Evolutionary conservation across 1,139 yeast genomes (phyloP).

Genomic region (Blastobotrys buckinghamii): DNA sequence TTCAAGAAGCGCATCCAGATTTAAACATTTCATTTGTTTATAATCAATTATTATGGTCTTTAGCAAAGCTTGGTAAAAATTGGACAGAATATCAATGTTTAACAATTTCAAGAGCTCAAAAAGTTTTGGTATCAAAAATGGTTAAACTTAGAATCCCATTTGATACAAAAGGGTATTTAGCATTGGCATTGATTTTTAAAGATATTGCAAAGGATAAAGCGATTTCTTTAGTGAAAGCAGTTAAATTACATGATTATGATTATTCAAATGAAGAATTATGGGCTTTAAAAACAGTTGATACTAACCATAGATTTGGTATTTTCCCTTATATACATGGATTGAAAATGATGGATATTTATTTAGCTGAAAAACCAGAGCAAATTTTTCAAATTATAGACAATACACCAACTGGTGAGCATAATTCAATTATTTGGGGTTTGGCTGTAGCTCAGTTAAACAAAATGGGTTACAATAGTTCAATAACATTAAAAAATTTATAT

Average conservation of each 20-base stretch:
- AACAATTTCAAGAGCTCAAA: conserved; percentile 25
- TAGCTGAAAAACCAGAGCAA: conserved; percentile 15
- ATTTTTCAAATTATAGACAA: conserved; percentile 15
- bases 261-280: conserved; percentile 20
- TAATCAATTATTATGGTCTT: conserved; percentile 31
- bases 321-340: conserved; percentile 24
- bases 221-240: conserved; percentile 17
- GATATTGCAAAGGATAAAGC: conserved; percentile 20
- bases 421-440: conserved; percentile 23
- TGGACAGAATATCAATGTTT: conserved; percentile 22
- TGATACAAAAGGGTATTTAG: conserved; percentile 31
- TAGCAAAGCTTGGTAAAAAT: conserved; percentile 26
- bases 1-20: conserved; percentile 15
- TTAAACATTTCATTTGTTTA: conserved; percentile 13
- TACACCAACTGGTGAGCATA: conserved; percentile 14
- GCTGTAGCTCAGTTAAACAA: conserved; percentile 20
- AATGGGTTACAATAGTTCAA: conserved; percentile 16
- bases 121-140: conserved; percentile 23
- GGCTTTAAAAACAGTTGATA: conserved; percentile 13
- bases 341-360: conserved; percentile 17
- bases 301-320: conserved; percentile 15
- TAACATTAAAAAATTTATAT: conserved; percentile 21
- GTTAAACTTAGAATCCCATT: conserved; percentile 15
- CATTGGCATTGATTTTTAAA: conserved; percentile 25
- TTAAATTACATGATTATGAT: conserved; percentile 23